A percentile compares a stretch with the other conserved stretches of the same genome.
Conservation (phyloP, 176 grass and related monocot genomes). For the Bonia amplexicaulis region DNA sequence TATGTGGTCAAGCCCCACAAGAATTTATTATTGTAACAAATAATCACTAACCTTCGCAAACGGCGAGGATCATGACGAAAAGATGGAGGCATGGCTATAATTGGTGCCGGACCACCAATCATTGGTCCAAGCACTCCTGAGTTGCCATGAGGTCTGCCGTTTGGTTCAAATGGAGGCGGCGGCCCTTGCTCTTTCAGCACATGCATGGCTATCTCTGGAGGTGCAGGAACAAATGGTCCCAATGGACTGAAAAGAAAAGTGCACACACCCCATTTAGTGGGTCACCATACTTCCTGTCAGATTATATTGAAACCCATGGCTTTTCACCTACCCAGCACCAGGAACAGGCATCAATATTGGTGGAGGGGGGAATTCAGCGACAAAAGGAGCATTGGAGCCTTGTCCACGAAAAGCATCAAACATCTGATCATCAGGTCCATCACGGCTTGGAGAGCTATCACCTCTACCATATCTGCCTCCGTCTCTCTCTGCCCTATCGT, state of each 20-base stretch:
- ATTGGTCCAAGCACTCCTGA: constrained; percentile 55
- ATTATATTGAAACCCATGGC: constrained; percentile 4
- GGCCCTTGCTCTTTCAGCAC: constrained; percentile 93
- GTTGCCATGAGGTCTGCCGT: constrained; percentile 47
- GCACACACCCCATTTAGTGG: constrained; percentile 17
- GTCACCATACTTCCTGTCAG: not conserved
- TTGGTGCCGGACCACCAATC: constrained; percentile 52
- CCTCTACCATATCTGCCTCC: constrained; percentile 64
- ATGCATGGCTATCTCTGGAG: constrained; percentile 96
- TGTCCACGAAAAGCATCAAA: constrained; percentile 69
- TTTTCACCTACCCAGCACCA: constrained; percentile 78
- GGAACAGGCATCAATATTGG: constrained; percentile 94
- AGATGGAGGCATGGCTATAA: constrained; percentile 75
- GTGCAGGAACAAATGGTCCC: constrained; percentile 96
- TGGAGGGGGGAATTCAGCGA: constrained; percentile 77
- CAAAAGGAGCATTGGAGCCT: constrained; percentile 66
- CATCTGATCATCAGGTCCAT: constrained; percentile 71
- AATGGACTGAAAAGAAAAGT: constrained; percentile 62
- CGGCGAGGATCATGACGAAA: constrained; percentile 91
- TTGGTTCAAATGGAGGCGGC: constrained; percentile 51
- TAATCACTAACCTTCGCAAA: constrained; percentile 64
- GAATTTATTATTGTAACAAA: not conserved
- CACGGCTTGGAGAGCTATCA: constrained; percentile 56
- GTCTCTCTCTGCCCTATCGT: constrained; percentile 67
- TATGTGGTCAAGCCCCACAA: not conserved